Evolutionary conservation across 768 basidiomycete species (phyloP).

Genomic region (Boletus tylopilopsis): DNA sequence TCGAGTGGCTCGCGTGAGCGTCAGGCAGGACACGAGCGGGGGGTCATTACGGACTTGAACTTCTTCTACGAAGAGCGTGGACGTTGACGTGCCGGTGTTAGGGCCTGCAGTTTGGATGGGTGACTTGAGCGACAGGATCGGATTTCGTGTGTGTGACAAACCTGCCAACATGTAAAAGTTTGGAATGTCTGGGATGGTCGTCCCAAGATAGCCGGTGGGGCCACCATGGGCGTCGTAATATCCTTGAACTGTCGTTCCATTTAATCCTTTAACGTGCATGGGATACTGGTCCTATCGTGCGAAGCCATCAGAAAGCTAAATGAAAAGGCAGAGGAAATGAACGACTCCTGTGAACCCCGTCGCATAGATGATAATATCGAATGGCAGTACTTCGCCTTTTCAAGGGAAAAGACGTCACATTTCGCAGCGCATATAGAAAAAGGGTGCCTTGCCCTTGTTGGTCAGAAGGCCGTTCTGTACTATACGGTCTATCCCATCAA

Average conservation of each 20-base stretch:
- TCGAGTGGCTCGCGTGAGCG: background rate
- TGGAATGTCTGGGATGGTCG: slow-evolving; percentile 34
- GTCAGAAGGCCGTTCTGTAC: slow-evolving; percentile 22
- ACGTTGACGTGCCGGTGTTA: slow-evolving; percentile 25
- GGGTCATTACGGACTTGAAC: slow-evolving; percentile 21
- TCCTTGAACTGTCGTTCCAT: slow-evolving; percentile 21
- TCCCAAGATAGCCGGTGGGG: slow-evolving; percentile 33
- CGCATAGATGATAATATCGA: slow-evolving; percentile 34
- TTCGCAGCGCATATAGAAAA: background rate
- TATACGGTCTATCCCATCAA: slow-evolving; percentile 21
- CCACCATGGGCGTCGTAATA: slow-evolving; percentile 30
- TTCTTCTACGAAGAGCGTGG: slow-evolving; percentile 27
- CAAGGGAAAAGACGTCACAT: background rate
- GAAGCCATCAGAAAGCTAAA: background rate
- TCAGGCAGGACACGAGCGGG: background rate
- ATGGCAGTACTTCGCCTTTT: slow-evolving; percentile 24
- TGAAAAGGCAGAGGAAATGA: background rate
- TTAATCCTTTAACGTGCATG: slow-evolving; percentile 22
- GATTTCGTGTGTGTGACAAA: slow-evolving; percentile 1
- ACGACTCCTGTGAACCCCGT: slow-evolving; percentile 33
- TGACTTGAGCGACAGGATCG: slow-evolving; percentile 1
- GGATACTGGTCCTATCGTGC: slow-evolving; percentile 19
- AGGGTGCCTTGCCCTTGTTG: slow-evolving; percentile 14
- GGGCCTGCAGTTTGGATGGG: slow-evolving; percentile 16
- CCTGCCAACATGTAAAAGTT: slow-evolving; percentile 34